Evolutionary conservation across 2,329 filamentous ascomycete species (phyloP).

Genomic region (Paraconiothyrium sp.): DNA sequence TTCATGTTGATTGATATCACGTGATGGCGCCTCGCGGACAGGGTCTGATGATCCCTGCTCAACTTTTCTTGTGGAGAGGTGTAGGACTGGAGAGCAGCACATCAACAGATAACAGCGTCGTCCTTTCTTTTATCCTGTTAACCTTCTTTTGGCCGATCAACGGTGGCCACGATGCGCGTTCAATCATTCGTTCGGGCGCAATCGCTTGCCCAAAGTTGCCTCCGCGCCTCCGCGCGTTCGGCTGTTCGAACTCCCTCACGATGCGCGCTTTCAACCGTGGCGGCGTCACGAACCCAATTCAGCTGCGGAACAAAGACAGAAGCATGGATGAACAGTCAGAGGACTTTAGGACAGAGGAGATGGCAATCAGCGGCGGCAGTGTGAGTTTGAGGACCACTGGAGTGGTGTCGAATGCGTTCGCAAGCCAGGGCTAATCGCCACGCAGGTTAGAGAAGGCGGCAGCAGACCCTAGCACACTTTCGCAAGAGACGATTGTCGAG

Average conservation of each 20-base stretch:
- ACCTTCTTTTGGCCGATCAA: slow-evolving; percentile 24
- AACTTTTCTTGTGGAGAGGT: slow-evolving; percentile 39
- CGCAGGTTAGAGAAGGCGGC: slow-evolving; percentile 62
- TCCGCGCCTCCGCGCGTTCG: slow-evolving; percentile 40
- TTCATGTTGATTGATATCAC: slow-evolving; percentile 16
- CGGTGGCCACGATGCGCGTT: slow-evolving; percentile 43
- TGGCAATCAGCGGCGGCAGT: slow-evolving; percentile 51
- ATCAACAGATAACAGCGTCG: slow-evolving; percentile 38
- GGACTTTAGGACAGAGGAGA: slow-evolving; percentile 39
- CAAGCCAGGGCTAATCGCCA: slow-evolving; percentile 32
- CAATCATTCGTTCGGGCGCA: slow-evolving; percentile 46
- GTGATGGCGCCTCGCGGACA: slow-evolving; percentile 34
- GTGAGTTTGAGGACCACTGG: slow-evolving; percentile 36
- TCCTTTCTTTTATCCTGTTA: slow-evolving; percentile 37
- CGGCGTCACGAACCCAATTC: slow-evolving; percentile 38
- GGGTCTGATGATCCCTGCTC: slow-evolving; percentile 29
- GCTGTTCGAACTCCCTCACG: slow-evolving; percentile 36
- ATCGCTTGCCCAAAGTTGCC: slow-evolving; percentile 40
- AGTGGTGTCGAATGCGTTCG: slow-evolving; percentile 1
- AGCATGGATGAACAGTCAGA: slow-evolving; percentile 39
- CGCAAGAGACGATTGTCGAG: slow-evolving; percentile 74
- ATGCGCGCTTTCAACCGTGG: slow-evolving; percentile 45
- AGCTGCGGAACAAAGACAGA: slow-evolving; percentile 41
- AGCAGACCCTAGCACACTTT: slow-evolving; percentile 64
- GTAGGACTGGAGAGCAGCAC: slow-evolving; percentile 20